Conservation (phyloP, 2,329 filamentous ascomycete species). For the Lecanosticta acicola region DNA sequence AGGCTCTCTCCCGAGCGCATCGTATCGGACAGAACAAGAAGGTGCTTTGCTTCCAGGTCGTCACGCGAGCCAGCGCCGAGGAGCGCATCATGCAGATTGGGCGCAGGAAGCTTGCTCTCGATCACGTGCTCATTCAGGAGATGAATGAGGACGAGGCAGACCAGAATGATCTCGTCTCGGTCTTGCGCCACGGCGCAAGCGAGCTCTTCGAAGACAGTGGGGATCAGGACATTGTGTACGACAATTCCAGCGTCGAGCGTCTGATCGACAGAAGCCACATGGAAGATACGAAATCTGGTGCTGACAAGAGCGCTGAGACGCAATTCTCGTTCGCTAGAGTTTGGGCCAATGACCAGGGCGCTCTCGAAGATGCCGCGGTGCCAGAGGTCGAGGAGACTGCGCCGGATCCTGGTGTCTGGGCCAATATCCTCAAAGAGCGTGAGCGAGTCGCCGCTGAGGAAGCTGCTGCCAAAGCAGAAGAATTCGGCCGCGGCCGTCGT, state of each 20-base stretch:
- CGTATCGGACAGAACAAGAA: conserved; percentile 95
- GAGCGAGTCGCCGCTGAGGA: conserved; percentile 72
- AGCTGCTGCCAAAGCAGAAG: conserved; percentile 61
- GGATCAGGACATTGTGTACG: conserved; percentile 72
- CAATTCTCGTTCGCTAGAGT: conserved; percentile 87
- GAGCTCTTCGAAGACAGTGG: conserved; percentile 76
- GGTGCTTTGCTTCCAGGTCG: conserved; percentile 89
- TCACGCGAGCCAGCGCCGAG: conserved; percentile 82
- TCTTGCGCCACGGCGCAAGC: conserved; percentile 79
- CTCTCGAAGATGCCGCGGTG: conserved; percentile 46
- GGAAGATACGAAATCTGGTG: conserved; percentile 62
- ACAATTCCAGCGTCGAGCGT: conserved; percentile 74
- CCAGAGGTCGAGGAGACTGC: conserved; percentile 43
- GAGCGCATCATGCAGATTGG: conserved; percentile 96
- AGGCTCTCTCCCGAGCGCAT: conserved; percentile 89
- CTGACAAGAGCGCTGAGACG: conserved; percentile 63
- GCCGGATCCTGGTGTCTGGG: conserved; percentile 72
- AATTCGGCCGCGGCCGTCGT: conserved; percentile 80
- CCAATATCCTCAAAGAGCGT: conserved; percentile 77
- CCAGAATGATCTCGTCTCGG: conserved; percentile 75
- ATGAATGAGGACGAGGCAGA: conserved; percentile 81
- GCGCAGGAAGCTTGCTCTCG: conserved; percentile 89
- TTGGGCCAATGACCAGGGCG: conserved; percentile 79
- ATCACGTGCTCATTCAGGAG: conserved; percentile 88
- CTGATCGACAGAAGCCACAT: conserved; percentile 81